Base-by-base conservation (phyloP, 257 asterid genomes). In the Nicotiana benthamiana region DNA sequence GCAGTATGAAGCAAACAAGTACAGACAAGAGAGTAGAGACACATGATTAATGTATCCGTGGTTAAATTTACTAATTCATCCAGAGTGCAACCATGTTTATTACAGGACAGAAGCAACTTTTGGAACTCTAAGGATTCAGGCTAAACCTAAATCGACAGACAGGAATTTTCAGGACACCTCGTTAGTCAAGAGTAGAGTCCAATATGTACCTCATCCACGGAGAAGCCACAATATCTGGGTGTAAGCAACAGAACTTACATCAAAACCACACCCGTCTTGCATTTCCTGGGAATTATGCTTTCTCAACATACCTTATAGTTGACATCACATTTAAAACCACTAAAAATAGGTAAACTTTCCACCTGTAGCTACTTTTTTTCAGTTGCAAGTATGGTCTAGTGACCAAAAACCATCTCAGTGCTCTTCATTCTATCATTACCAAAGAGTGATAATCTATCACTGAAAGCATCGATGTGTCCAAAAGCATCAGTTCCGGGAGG, bases 401-500 rank as follows among this genome's bases (percentile, higher is more conserved):
- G 48, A 82, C 62, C 15, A 86, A 96, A 92, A 77, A 88, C 81
- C 95, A 96, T 90, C 48, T 92, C 94, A 57, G 86, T 89, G 79
- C 91, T 92, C 86, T 76, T 83, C 91, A 96, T 76, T 86, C 97
- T 83, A 79, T 88, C 98, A 28, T 89, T 59, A 66, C 99, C 99
- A 57, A 68, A 77, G 59, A 96, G 87, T 46, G 83, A 75, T 77
- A 96, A 82, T 27, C 95, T 82, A 81, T 92, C 99, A 26, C 86
- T 79, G 75, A 90, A 96, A 53, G 93, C 90, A 75, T 92, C 94
- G 2, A 96, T 40, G 48, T 75, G 82, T 27, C 97, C 99, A 81
- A 87, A 96, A 18, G 99, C 91, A 86, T 91, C 82, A 4, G 90
- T 90, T 18, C 95, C 96, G 0, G 97, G 95, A 51, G 99, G 98